These are phyloP conservation scores for Protomyces macrosporus DNA, from an alignment of 1,139 yeast species.

Conservation along the genomic window DNA sequence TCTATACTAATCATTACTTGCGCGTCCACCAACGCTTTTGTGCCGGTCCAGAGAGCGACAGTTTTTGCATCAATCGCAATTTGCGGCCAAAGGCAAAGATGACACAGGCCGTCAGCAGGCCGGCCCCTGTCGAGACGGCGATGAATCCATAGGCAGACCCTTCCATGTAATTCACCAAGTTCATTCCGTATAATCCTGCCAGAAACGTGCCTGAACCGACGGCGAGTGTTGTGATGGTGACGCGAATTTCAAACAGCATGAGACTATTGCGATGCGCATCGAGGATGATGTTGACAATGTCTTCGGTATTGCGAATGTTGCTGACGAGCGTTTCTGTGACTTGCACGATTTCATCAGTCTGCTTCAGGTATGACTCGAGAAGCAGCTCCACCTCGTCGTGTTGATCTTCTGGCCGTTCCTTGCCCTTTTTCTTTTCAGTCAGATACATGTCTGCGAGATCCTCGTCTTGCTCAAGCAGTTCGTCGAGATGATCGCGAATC, in stretches of 20 bases:
- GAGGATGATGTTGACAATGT: conserved; percentile 85
- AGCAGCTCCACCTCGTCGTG: conserved; percentile 78
- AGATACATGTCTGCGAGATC: conserved; percentile 82
- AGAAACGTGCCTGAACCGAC: conserved; percentile 70
- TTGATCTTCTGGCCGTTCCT: conserved; percentile 37
- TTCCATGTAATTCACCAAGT: conserved; percentile 81
- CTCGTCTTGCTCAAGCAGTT: conserved; percentile 74
- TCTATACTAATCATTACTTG: too few relatives aligned
- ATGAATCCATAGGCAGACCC: conserved; percentile 65
- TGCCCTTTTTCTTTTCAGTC: conserved; percentile 46
- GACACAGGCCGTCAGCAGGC: conserved; percentile 43
- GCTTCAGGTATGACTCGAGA: conserved; percentile 86
- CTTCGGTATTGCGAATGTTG: conserved; percentile 91
- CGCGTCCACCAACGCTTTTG: background rate
- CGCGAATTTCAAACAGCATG: conserved; percentile 66
- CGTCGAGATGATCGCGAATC: conserved; percentile 80
- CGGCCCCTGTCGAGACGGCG: conserved; percentile 49
- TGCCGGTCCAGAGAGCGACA: conserved; percentile 2
- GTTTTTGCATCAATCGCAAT: conserved; percentile 14
- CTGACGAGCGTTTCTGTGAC: conserved; percentile 76
- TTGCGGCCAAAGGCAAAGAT: conserved; percentile 10
- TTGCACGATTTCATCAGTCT: conserved; percentile 94
- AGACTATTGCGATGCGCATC: conserved; percentile 93
- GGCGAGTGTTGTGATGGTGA: conserved; percentile 80
- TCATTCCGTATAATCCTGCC: conserved; percentile 92